phyloP scores from a whole-genome alignment of 306 rosid genomes.

The Mucuna pruriens region DNA sequence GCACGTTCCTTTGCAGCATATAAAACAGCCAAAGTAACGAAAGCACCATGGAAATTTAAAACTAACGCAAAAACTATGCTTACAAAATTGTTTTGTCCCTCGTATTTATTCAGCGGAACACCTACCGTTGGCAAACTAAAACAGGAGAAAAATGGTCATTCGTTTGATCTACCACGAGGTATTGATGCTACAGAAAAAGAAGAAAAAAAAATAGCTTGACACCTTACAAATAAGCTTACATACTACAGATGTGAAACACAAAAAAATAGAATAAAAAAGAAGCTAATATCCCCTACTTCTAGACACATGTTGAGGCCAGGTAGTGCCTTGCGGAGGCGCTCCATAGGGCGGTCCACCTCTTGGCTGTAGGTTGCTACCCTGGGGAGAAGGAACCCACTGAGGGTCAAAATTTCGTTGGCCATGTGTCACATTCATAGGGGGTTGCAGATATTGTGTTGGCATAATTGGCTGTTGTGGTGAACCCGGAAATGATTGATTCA shows the following conservation, averaged over 20 bases:
- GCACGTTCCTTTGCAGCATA: neutral
- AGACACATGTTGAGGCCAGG: constrained; percentile 65
- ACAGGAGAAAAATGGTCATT: neutral
- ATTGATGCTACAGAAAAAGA: constrained; percentile 12
- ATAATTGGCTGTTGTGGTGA: constrained; percentile 44
- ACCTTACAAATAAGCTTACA: constrained; percentile 45
- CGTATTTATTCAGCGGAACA: constrained; percentile 29
- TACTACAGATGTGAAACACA: constrained; percentile 26
- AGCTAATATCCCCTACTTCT: constrained; percentile 67
- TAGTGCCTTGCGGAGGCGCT: constrained; percentile 42
- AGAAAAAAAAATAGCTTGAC: neutral
- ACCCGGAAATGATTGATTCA: constrained; percentile 46
- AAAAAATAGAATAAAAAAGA: neutral
- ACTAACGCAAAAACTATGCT: neutral
- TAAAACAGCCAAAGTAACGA: neutral
- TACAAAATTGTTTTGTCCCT: neutral
- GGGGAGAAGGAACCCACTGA: constrained; percentile 53
- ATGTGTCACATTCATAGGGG: constrained; percentile 45
- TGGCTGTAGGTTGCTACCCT: constrained; percentile 42
- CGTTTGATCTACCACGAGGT: neutral
- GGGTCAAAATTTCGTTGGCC: constrained; percentile 46
- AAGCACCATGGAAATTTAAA: neutral
- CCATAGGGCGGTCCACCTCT: constrained; percentile 54
- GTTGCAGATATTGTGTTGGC: constrained; percentile 40
- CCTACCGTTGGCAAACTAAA: neutral